Evolutionary conservation across 2,329 filamentous ascomycete genomes (phyloP), one percentile per base, ranked within the genome.

Genomic region (Fusarium neocosmosporiellum): DNA sequence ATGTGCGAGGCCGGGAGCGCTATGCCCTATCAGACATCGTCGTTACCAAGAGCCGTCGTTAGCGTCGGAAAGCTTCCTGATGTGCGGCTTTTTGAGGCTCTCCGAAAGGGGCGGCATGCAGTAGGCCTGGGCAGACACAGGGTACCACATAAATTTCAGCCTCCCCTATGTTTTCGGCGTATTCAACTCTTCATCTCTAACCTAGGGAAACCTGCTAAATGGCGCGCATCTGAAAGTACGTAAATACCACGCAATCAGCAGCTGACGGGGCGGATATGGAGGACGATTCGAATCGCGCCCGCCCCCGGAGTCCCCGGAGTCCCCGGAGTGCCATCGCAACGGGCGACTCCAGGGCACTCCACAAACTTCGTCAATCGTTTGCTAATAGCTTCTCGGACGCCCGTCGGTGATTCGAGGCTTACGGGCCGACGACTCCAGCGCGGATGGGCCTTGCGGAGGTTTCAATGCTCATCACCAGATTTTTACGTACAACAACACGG

Each of bases 401-500:
- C 48, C 48, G 48, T 20, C 48, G 48, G 48, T 53, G 48, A 53
- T 53, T 53, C 48, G 48, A 53, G 48, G 48, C 48, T 53, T 20
- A 31, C 48, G 48, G 48, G 48, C 48, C 48, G 48, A 53, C 27
- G 48, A 53, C 48, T 53, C 48, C 27, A 53, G 48, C 18, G 4
- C 18, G 48, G 48, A 53, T 53, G 48, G 48, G 48, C 48, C 48
- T 53, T 53, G 48, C 48, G 27, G 48, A 29, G 48, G 48, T 53
- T 53, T 53, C 48, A 53, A 53, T 53, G 48, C 48, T n/a, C 58
- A 66, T 69, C 57, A 62, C 65, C 66, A 64, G 66, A 66, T 61
- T 66, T 59, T 69, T 69, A 69, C 66, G 66, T 69, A 69, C 66
- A 69, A 69, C 41, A 68, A 60, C 37, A 60, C 31, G 43, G 54